A percentile compares a stretch with the other conserved stretches of the same genome.
phyloP scores from a whole-genome alignment of 495 filamentous ascomycete species.

The Lophium mytilinum region DNA sequence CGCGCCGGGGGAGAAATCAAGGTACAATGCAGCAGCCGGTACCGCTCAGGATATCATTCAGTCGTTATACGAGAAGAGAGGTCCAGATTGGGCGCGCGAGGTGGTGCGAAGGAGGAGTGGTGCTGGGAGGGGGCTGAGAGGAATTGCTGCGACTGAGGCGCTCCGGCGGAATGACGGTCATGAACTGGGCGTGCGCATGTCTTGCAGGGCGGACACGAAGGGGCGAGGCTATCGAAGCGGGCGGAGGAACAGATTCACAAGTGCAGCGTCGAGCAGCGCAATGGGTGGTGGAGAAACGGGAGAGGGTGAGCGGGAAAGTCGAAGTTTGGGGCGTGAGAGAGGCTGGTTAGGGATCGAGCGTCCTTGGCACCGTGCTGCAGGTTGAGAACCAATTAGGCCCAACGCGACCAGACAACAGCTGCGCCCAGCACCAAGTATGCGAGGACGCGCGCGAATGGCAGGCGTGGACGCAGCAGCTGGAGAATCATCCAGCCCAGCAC shows the following conservation, averaged over 20 bases:
- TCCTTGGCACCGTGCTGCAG: neutral
- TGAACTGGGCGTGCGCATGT: neutral
- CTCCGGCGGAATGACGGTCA: neutral
- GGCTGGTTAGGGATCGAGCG: neutral
- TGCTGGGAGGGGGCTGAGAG: slow-evolving; percentile 3
- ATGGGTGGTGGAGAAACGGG: neutral
- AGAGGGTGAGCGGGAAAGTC: neutral
- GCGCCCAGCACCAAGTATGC: too few relatives aligned
- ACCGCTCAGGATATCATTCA: slow-evolving; percentile 17
- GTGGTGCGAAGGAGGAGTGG: neutral
- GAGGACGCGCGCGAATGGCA: too few relatives aligned
- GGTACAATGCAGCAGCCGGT: neutral
- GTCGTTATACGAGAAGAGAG: neutral
- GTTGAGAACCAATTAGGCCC: too few relatives aligned
- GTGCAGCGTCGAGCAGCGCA: neutral
- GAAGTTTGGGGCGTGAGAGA: neutral
- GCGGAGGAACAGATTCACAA: neutral
- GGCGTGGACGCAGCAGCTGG: too few relatives aligned
- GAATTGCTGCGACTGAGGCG: neutral
- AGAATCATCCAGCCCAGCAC: too few relatives aligned
- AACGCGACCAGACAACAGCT: too few relatives aligned
- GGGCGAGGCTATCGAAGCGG: neutral
- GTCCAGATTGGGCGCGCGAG: neutral
- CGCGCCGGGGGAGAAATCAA: slow-evolving; percentile 14
- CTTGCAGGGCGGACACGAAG: neutral